Conservation (phyloP, 2,329 filamentous ascomycete species). For the Arthroderma uncinatum region DNA sequence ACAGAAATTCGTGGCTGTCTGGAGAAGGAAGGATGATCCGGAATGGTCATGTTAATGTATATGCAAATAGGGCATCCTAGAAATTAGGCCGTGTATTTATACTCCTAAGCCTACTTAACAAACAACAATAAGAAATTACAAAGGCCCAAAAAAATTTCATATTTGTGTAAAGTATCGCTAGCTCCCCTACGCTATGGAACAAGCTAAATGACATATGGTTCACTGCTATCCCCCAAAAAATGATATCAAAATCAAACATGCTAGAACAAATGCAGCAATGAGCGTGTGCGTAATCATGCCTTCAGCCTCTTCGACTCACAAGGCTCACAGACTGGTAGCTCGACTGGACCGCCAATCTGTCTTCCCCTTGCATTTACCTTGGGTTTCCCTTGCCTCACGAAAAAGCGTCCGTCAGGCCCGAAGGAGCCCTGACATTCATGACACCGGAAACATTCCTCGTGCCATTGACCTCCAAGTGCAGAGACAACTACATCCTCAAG, state of each 20-base stretch:
- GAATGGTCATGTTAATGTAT: conserved; percentile 43
- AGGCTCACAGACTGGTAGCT: conserved; percentile 50
- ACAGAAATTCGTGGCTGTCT: conserved; percentile 82
- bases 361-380: conserved; percentile 36
- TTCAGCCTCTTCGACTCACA: conserved; percentile 54
- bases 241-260: neutral
- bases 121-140: neutral
- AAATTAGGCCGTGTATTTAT: neutral
- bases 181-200: neutral
- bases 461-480: conserved; percentile 86
- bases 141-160: neutral
- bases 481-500: conserved; percentile 82
- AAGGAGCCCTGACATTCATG: conserved; percentile 52
- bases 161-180: neutral
- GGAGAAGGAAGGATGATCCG: conserved; percentile 68
- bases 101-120: neutral
- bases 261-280: neutral
- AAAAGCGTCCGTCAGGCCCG: conserved; percentile 50
- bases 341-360: conserved; percentile 38
- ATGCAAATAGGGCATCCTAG: no score
- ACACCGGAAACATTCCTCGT: conserved; percentile 83
- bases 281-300: conserved; percentile 31
- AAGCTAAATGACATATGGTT: conserved; percentile 1
- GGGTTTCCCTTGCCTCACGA: conserved; percentile 46
- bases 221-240: neutral